A percentile compares a stretch with the other conserved stretches of the same genome.
Evolutionary conservation across 352 stramenopile species (phyloP).

Genomic region (Pilasporangium apinafurcum): DNA sequence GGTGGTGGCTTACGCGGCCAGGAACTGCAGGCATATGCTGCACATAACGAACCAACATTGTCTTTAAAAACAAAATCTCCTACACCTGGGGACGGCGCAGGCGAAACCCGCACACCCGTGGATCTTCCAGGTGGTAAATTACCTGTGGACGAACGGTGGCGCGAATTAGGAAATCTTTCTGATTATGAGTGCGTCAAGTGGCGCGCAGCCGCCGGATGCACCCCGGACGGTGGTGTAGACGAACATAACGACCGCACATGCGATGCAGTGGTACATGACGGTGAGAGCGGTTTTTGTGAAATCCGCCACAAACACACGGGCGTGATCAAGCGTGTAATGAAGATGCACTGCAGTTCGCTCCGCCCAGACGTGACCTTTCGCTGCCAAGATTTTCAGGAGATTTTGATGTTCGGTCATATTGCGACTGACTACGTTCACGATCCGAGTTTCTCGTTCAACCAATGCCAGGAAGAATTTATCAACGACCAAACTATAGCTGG

Average conservation of each 20-base stretch:
- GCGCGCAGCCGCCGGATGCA: conserved; percentile 32
- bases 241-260: conserved; percentile 25
- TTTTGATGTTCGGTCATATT: conserved; percentile 28
- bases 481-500: conserved; percentile 19
- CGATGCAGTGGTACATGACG: conserved; percentile 21
- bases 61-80: background rate
- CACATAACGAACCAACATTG: conserved; percentile 1
- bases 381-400: conserved; percentile 33
- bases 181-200: conserved; percentile 53
- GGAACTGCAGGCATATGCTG: conserved; percentile 2
- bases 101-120: background rate
- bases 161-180: conserved; percentile 7
- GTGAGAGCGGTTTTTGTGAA: conserved; percentile 42
- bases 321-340: conserved; percentile 28
- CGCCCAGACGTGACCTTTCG: conserved; percentile 23
- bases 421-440: conserved; percentile 42
- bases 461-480: conserved; percentile 17
- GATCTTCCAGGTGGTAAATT: conserved; percentile 2
- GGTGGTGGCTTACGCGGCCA: conserved; percentile 14
- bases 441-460: conserved; percentile 19
- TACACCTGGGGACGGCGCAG: background rate
- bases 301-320: conserved; percentile 25
- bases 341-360: conserved; percentile 63
- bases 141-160: conserved; percentile 2
- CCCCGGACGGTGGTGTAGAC: conserved; percentile 24